phyloP scores from a whole-genome alignment of 805 yeast genomes.

The Wickerhamomyces subpelliculosus region DNA sequence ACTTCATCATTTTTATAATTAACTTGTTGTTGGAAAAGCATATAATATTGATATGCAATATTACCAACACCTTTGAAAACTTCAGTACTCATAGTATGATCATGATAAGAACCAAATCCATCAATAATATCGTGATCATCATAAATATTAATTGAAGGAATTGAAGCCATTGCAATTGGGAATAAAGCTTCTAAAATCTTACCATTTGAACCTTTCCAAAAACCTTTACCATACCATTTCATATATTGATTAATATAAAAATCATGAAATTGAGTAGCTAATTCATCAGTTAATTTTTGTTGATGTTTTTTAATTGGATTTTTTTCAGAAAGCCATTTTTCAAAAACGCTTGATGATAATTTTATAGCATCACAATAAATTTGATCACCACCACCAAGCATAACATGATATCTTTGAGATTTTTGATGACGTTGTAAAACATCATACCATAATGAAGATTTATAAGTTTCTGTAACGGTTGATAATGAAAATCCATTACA shows the following conservation, averaged over 20 bases:
- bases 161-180: constrained; percentile 72
- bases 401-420: constrained; percentile 71
- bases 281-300: constrained; percentile 38
- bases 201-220: constrained; percentile 66
- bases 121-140: constrained; percentile 98
- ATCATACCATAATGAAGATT: constrained; percentile 82
- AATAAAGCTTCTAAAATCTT: constrained; percentile 58
- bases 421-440: constrained; percentile 60
- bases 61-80: constrained; percentile 69
- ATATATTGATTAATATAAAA: constrained; percentile 72
- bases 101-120: constrained; percentile 87
- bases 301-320: constrained; percentile 39
- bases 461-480: constrained; percentile 58
- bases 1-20: constrained; percentile 37
- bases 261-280: constrained; percentile 47
- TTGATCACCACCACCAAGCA: constrained; percentile 98
- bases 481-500: constrained; percentile 86
- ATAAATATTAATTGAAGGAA: constrained; percentile 79
- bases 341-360: constrained; percentile 41
- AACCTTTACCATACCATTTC: constrained; percentile 88
- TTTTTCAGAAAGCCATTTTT: constrained; percentile 56
- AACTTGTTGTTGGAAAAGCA: constrained; percentile 87
- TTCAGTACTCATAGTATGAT: constrained; percentile 63
- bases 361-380: constrained; percentile 82
- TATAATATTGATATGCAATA: constrained; percentile 76